Conservation (phyloP, 352 stramenopile species). For the Phytopythium vexans region DNA sequence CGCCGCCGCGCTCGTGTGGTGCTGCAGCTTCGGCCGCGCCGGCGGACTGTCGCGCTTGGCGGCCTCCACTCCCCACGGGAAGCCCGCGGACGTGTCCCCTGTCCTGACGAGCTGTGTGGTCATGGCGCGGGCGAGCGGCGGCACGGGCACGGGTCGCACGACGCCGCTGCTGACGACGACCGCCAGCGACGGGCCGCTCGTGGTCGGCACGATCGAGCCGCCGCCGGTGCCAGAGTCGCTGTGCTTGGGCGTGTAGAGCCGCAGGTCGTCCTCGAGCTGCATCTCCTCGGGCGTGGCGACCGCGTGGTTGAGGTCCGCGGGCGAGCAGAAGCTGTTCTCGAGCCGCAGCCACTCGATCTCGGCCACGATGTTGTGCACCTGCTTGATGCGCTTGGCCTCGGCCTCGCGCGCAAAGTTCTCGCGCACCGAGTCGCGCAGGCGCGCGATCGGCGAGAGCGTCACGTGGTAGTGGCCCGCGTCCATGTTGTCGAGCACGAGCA, state of each 20-base stretch:
- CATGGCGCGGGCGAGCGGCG: constrained; percentile 17
- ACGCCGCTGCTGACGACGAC: too few species aligned
- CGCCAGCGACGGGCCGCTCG: too few species aligned
- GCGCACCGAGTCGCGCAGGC: constrained; percentile 62
- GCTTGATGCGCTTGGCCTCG: constrained; percentile 78
- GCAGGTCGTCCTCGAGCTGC: constrained; percentile 53
- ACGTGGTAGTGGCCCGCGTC: constrained; percentile 84
- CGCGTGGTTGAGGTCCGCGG: constrained; percentile 70
- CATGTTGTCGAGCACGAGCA: constrained; percentile 83
- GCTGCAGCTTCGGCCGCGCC: constrained; percentile 28
- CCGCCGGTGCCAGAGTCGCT: constrained; percentile 12
- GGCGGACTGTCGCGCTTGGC: constrained; percentile 6
- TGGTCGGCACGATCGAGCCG: background rate
- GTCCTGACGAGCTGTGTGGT: constrained; percentile 23
- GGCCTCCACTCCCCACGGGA: too few species aligned
- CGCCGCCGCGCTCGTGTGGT: constrained; percentile 40
- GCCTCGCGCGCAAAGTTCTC: constrained; percentile 70
- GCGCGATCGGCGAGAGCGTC: constrained; percentile 75
- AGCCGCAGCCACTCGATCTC: constrained; percentile 84
- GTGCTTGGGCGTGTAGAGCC: constrained; percentile 62
- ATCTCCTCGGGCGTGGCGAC: constrained; percentile 45
- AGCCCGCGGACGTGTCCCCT: background rate
- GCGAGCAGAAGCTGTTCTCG: constrained; percentile 83
- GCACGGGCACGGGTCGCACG: too few species aligned
- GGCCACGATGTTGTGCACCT: constrained; percentile 68